Conservation (phyloP, 1,284 basidiomycete genomes). For the Volvariella surrecta region DNA sequence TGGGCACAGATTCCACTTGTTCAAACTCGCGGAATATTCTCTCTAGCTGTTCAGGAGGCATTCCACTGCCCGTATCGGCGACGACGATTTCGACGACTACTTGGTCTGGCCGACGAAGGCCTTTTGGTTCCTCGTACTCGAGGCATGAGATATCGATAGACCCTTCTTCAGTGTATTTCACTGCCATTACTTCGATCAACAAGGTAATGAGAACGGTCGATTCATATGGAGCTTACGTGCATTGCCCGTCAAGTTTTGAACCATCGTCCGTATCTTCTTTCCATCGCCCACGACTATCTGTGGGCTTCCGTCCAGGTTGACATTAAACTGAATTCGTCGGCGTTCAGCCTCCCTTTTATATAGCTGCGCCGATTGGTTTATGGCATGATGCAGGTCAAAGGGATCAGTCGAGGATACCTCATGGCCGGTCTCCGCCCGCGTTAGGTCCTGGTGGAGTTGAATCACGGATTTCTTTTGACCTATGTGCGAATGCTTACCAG, state of each 20-base stretch:
- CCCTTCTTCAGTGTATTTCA: constrained; percentile 71
- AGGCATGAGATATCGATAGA: constrained; percentile 59
- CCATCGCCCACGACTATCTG: constrained; percentile 60
- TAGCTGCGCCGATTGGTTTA: constrained; percentile 61
- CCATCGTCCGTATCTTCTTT: constrained; percentile 72
- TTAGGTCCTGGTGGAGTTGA: constrained; percentile 52
- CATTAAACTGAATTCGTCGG: constrained; percentile 54
- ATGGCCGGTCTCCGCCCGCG: constrained; percentile 74
- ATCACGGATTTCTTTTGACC: constrained; percentile 1
- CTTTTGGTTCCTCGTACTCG: constrained; percentile 43
- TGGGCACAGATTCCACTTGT: constrained; percentile 55
- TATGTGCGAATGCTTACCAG: constrained; percentile 34
- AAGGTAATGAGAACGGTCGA: too few species aligned
- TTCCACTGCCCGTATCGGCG: constrained; percentile 76
- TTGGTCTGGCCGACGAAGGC: constrained; percentile 34
- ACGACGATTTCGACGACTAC: constrained; percentile 68
- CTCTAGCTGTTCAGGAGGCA: constrained; percentile 64
- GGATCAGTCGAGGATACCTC: constrained; percentile 80
- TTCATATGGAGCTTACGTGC: constrained; percentile 38
- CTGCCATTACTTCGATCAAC: constrained; percentile 24
- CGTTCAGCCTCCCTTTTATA: constrained; percentile 66
- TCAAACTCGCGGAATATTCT: constrained; percentile 85
- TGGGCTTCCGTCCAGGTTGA: constrained; percentile 51
- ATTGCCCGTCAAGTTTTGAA: constrained; percentile 82
- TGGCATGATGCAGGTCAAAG: constrained; percentile 64